phyloP scores from a whole-genome alignment of 257 asterid species.

The Nicotiana tabacum region DNA sequence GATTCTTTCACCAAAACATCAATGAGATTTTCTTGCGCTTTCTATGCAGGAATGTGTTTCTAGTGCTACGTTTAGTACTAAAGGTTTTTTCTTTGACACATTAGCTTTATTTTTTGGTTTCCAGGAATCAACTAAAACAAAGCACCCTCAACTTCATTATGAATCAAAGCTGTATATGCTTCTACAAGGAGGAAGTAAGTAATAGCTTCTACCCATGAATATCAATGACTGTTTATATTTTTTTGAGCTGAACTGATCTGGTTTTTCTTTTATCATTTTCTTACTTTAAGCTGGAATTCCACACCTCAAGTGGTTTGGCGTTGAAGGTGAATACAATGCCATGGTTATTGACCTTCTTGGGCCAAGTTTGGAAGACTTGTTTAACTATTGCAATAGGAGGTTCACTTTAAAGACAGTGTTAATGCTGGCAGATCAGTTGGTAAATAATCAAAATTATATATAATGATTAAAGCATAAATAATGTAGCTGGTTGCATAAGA shows the following conservation, averaged over 20 bases:
- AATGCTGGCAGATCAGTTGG: conserved; percentile 95
- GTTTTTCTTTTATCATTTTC: conserved; percentile 14
- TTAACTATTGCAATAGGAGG: conserved; percentile 79
- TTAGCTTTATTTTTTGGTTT: neutral
- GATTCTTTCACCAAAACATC: neutral
- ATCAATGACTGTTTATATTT: neutral
- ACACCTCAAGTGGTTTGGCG: conserved; percentile 83
- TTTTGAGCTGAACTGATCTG: neutral
- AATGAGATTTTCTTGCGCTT: neutral
- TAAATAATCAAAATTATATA: conserved; percentile 32
- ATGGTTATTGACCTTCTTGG: conserved; percentile 94
- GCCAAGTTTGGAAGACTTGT: conserved; percentile 83
- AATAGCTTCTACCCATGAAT: neutral
- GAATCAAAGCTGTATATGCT: conserved; percentile 86
- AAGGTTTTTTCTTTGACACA: neutral
- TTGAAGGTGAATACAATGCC: conserved; percentile 80
- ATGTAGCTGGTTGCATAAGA: conserved; percentile 2
- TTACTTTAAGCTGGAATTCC: conserved; percentile 73
- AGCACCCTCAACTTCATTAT: conserved; percentile 92
- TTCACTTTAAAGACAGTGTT: conserved; percentile 79
- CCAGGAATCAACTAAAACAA: conserved; percentile 81
- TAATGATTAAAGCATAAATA: neutral
- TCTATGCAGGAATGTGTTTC: neutral
- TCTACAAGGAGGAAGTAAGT: conserved; percentile 95
- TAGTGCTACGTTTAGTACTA: neutral